phyloP scores from a whole-genome alignment of 129 eudicot genomes.

The Tanacetum coccineum region DNA sequence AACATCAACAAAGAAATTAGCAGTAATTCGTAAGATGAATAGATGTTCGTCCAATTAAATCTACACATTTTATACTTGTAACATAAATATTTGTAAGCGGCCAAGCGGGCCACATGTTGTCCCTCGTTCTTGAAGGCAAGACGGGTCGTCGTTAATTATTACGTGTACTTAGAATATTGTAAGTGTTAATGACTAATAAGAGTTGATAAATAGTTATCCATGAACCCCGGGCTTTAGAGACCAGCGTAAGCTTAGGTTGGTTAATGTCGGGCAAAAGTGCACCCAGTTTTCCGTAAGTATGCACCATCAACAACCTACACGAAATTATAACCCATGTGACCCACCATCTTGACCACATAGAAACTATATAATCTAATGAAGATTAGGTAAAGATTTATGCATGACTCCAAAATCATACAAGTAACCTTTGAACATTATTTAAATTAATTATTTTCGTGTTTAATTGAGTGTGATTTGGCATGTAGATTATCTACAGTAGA shows the following conservation, averaged over 20 bases:
- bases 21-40: too few species aligned
- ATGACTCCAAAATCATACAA: neutral
- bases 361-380: conserved; percentile 4
- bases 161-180: neutral
- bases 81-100: too few species aligned
- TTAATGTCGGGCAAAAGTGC: conserved; percentile 34
- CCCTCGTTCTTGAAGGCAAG: neutral
- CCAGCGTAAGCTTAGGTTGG: conserved; percentile 26
- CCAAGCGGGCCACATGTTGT: neutral
- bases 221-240: conserved; percentile 28
- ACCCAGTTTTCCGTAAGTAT: conserved; percentile 33
- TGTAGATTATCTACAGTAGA: too few species aligned
- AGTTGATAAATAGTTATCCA: conserved; percentile 31
- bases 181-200: conserved; percentile 1
- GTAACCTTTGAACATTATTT: too few species aligned
- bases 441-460: too few species aligned
- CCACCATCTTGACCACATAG: conserved; percentile 13
- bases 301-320: conserved; percentile 41
- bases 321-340: conserved; percentile 14
- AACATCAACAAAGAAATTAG: too few species aligned
- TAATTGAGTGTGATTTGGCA: too few species aligned
- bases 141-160: neutral
- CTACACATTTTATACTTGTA: too few species aligned
- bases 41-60: too few species aligned
- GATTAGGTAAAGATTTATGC: neutral